Percentiles rank a stretch among this genome's conserved stretches.
Conservation (phyloP, 169 alveolate species). For the Amoebophrya sp. region DNA sequence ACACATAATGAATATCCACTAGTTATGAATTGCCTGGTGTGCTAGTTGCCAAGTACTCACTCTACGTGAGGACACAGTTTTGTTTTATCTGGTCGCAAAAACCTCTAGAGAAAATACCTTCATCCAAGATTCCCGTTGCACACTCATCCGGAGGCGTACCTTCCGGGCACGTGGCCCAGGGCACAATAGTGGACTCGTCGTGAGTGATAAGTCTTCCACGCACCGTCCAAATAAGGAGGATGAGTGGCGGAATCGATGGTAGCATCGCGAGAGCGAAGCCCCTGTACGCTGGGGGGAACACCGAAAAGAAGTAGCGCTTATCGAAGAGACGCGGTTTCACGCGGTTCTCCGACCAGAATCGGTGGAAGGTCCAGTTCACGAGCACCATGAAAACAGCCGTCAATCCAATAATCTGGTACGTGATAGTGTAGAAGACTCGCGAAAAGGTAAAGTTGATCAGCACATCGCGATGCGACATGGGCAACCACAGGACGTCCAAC, state of each 20-base stretch:
- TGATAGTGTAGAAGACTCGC: neutral
- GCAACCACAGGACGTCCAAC: constrained; percentile 33
- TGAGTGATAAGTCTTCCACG: neutral
- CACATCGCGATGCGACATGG: constrained; percentile 49
- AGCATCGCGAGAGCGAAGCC: constrained; percentile 8
- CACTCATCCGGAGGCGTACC: neutral
- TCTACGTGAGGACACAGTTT: no score
- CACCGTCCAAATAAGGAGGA: neutral
- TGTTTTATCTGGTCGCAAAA: no score
- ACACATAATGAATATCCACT: no score
- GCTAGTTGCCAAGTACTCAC: no score
- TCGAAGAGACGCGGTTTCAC: neutral
- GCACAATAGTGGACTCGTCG: neutral
- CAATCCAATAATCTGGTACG: neutral
- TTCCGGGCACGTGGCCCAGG: constrained; percentile 27
- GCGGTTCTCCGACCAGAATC: neutral
- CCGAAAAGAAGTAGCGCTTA: neutral
- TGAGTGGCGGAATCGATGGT: constrained; percentile 14
- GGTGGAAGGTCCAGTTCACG: neutral
- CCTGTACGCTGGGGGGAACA: neutral
- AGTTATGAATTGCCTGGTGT: no score
- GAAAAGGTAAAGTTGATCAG: constrained; percentile 47
- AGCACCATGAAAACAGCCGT: neutral
- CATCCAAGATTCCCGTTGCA: constrained; percentile 16
- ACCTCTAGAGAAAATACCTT: no score